phyloP scores from a whole-genome alignment of 2,329 filamentous ascomycete genomes.

The Pestalotiopsis sp. region DNA sequence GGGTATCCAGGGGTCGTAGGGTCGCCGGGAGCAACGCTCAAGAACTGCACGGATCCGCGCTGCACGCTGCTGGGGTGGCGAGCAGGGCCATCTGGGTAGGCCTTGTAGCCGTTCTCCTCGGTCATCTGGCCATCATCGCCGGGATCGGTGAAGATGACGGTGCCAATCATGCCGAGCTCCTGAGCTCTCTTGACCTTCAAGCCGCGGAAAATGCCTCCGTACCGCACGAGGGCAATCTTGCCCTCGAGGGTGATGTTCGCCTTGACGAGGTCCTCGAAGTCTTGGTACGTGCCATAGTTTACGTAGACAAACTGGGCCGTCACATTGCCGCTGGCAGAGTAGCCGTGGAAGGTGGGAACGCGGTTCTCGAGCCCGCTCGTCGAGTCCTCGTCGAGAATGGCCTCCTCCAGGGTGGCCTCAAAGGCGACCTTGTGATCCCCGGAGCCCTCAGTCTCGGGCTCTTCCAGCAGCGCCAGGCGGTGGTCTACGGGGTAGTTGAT shows the following conservation, averaged over 20 bases:
- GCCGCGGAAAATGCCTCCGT: conserved; percentile 85
- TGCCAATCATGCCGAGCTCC: conserved; percentile 86
- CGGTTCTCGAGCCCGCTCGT: conserved; percentile 73
- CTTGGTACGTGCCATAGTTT: conserved; percentile 86
- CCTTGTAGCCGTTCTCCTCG: conserved; percentile 75
- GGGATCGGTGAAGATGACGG: conserved; percentile 83
- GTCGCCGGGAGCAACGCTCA: conserved; percentile 72
- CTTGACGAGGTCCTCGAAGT: conserved; percentile 79
- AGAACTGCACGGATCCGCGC: conserved; percentile 81
- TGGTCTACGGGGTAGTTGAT: conserved; percentile 78
- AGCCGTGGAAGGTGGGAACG: conserved; percentile 92
- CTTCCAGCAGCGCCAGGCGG: conserved; percentile 67
- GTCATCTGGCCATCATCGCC: conserved; percentile 85
- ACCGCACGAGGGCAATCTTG: conserved; percentile 86
- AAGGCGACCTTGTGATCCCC: conserved; percentile 66
- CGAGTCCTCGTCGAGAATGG: conserved; percentile 80
- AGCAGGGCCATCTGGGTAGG: conserved; percentile 85
- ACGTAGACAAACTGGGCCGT: conserved; percentile 86
- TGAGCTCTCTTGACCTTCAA: conserved; percentile 92
- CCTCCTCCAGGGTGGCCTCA: conserved; percentile 81
- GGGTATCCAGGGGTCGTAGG: conserved; percentile 94
- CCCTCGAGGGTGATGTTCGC: conserved; percentile 77
- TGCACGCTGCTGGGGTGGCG: conserved; percentile 89
- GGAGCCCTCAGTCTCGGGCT: conserved; percentile 32
- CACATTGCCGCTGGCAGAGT: conserved; percentile 89